phyloP scores from a whole-genome alignment of 345 rosid genomes.

The Acer negundo region DNA sequence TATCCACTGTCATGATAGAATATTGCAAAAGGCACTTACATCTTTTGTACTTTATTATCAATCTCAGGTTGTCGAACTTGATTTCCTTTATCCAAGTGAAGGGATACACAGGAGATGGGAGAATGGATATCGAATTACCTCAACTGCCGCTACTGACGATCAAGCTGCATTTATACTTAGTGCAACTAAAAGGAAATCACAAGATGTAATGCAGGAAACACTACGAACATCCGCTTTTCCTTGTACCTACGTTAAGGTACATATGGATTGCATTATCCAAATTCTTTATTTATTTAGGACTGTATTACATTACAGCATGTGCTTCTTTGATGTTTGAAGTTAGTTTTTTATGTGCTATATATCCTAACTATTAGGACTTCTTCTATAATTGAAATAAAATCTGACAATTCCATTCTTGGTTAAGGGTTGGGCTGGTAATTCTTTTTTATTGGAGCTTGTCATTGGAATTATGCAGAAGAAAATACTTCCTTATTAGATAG shows the following conservation, averaged over 20 bases:
- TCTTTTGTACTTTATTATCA: slow-evolving; percentile 22
- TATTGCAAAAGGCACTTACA: neutral
- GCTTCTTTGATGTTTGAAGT: neutral
- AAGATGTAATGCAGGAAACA: slow-evolving; percentile 62
- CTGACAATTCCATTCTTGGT: neutral
- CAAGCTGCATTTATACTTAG: slow-evolving; percentile 58
- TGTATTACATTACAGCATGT: neutral
- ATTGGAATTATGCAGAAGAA: neutral
- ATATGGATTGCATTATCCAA: slow-evolving; percentile 8
- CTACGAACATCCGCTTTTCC: slow-evolving; percentile 56
- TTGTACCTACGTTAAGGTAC: slow-evolving; percentile 55
- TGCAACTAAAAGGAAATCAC: slow-evolving; percentile 34
- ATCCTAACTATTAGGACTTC: neutral
- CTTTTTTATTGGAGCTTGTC: neutral
- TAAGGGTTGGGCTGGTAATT: neutral
- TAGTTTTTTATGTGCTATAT: neutral
- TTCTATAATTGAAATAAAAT: neutral
- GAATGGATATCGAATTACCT: slow-evolving; percentile 51
- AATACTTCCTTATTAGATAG: neutral
- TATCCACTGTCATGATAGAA: neutral
- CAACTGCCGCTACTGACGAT: slow-evolving; percentile 58
- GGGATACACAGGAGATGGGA: slow-evolving; percentile 64
- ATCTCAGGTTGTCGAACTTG: slow-evolving; percentile 55
- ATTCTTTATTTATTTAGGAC: neutral
- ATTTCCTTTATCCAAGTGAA: slow-evolving; percentile 64